Percentiles rank a stretch among this genome's conserved stretches.
Conservation (phyloP, 192 early-diverging fungal genomes). For the Coemansia sp. region DNA sequence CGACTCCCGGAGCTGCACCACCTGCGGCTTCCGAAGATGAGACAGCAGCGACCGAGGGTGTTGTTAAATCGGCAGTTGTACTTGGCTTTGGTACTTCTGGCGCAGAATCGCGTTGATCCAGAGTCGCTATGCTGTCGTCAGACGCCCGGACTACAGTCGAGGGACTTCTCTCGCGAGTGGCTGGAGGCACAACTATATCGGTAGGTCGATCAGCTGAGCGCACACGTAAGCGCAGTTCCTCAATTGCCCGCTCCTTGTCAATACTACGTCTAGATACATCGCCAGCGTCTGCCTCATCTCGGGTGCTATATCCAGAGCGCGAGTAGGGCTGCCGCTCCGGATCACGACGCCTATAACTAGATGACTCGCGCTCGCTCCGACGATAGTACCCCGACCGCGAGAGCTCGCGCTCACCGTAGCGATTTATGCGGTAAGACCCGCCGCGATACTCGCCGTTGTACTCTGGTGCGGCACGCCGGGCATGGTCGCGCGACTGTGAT, state of each 20-base stretch:
- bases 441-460: slow-evolving; percentile 23
- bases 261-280: slow-evolving; percentile 28
- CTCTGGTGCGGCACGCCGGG: slow-evolving; percentile 10
- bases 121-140: background rate
- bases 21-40: background rate
- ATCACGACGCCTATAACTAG: slow-evolving; percentile 43
- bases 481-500: slow-evolving; percentile 20
- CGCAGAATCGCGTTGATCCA: background rate
- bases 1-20: background rate
- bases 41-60: background rate
- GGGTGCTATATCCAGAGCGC: slow-evolving; percentile 15
- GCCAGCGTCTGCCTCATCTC: slow-evolving; percentile 26
- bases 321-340: slow-evolving; percentile 31
- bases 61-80: background rate
- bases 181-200: background rate
- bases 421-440: slow-evolving; percentile 22
- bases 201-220: slow-evolving; percentile 26
- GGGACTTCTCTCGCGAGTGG: slow-evolving; percentile 18
- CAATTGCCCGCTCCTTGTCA: slow-evolving; percentile 51
- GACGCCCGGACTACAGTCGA: background rate
- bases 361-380: slow-evolving; percentile 37
- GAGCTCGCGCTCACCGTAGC: slow-evolving; percentile 26
- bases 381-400: slow-evolving; percentile 22
- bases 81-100: background rate
- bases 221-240: slow-evolving; percentile 46